Conservation (phyloP, 306 rosid genomes). For the Acacia confusa region DNA sequence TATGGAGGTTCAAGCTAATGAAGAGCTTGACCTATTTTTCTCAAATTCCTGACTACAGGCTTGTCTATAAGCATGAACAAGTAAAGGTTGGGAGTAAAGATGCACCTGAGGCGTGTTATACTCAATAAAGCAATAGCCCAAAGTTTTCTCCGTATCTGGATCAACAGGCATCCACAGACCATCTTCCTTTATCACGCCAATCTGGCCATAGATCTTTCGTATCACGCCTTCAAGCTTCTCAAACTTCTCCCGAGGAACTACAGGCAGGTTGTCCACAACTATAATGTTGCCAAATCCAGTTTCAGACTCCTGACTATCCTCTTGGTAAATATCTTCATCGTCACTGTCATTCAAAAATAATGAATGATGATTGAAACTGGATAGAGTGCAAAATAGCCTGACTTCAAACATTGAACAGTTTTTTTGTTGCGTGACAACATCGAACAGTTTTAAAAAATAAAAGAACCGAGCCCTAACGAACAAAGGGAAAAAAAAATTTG, state of each 20-base stretch:
- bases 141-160: conserved; percentile 51
- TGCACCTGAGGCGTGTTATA: conserved; percentile 69
- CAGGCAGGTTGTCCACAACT: conserved; percentile 67
- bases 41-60: too few relatives aligned
- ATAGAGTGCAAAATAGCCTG: not conserved
- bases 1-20: too few relatives aligned
- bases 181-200: conserved; percentile 58
- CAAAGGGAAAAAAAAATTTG: not conserved
- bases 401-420: not conserved
- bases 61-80: not conserved
- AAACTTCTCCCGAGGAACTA: conserved; percentile 59
- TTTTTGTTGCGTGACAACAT: not conserved
- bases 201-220: conserved; percentile 64
- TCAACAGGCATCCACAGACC: conserved; percentile 74
- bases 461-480: conserved; percentile 4
- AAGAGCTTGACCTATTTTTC: too few relatives aligned
- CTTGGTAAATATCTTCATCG: conserved; percentile 53
- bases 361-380: not conserved
- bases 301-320: conserved; percentile 50
- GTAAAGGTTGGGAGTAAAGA: not conserved
- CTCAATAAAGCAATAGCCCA: conserved; percentile 77
- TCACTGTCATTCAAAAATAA: conserved; percentile 37
- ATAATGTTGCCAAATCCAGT: conserved; percentile 58
- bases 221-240: conserved; percentile 66
- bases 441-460: not conserved